phyloP scores from a whole-genome alignment of 371 early-diverging fungal genomes.

The Haplosporangium sp. region DNA sequence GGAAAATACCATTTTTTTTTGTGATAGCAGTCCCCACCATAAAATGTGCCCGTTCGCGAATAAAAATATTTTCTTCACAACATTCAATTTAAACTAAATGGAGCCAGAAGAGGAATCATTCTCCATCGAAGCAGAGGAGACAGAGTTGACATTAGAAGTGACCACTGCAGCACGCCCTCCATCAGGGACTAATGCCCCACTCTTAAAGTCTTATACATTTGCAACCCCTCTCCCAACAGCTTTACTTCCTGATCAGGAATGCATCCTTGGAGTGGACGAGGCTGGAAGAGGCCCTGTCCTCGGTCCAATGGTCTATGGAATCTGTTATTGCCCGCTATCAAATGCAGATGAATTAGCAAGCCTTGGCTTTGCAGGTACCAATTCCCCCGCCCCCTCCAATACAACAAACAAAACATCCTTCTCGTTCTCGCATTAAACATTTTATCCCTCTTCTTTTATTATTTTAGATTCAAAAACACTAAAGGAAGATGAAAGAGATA shows the following conservation, averaged over 20 bases:
- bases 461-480: slow-evolving; percentile 90
- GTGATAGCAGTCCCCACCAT: too few relatives aligned
- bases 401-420: too few relatives aligned
- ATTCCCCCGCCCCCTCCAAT: too few relatives aligned
- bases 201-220: slow-evolving; percentile 56
- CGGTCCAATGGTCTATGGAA: slow-evolving; percentile 97
- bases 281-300: slow-evolving; percentile 99
- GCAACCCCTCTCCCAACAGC: slow-evolving; percentile 34
- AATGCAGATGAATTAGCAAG: slow-evolving; percentile 71
- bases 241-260: slow-evolving; percentile 65
- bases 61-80: neutral
- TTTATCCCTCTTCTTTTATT: too few relatives aligned
- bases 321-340: slow-evolving; percentile 79
- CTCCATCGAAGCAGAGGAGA: slow-evolving; percentile 36
- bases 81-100: slow-evolving; percentile 12
- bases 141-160: slow-evolving; percentile 5
- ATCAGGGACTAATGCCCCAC: slow-evolving; percentile 36
- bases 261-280: slow-evolving; percentile 97
- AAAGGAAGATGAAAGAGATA: slow-evolving; percentile 78
- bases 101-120: slow-evolving; percentile 34
- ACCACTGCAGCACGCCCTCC: slow-evolving; percentile 20
- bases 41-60: too few relatives aligned
- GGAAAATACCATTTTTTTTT: too few relatives aligned
- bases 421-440: too few relatives aligned
- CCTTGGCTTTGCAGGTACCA: slow-evolving; percentile 85